Percentiles rank a stretch among this genome's conserved stretches.
phyloP scores from a whole-genome alignment of 1,284 basidiomycete genomes.

The Paramarasmius palmivorus region DNA sequence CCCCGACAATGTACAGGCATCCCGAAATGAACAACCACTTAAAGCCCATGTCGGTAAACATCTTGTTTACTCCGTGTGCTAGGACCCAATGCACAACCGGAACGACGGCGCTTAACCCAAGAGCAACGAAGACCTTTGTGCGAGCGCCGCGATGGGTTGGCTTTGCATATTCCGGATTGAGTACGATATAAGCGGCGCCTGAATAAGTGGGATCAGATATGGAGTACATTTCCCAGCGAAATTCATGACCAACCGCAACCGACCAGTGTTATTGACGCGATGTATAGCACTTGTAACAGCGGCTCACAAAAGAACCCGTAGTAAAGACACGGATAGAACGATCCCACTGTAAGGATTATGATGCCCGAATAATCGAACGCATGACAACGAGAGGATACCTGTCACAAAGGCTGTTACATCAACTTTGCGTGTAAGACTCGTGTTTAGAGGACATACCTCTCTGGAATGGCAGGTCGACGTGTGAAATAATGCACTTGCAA shows the following conservation, averaged over 20 bases:
- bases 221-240: neutral
- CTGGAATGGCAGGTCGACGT: slow-evolving; percentile 75
- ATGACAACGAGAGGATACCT: slow-evolving; percentile 56
- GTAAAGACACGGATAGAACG: slow-evolving; percentile 75
- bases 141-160: slow-evolving; percentile 77
- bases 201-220: slow-evolving; percentile 5
- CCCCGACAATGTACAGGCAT: slow-evolving; percentile 75
- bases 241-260: slow-evolving; percentile 52
- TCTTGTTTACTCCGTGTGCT: slow-evolving; percentile 55
- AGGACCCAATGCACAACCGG: slow-evolving; percentile 71
- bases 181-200: slow-evolving; percentile 77
- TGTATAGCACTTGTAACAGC: slow-evolving; percentile 51
- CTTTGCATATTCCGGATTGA: slow-evolving; percentile 78
- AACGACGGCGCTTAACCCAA: slow-evolving; percentile 74
- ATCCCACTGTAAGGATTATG: slow-evolving; percentile 72
- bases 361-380: slow-evolving; percentile 77
- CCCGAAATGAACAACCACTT: slow-evolving; percentile 69
- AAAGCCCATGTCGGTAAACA: slow-evolving; percentile 67
- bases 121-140: slow-evolving; percentile 77
- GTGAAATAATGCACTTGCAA: slow-evolving; percentile 78
- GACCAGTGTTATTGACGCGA: slow-evolving; percentile 51
- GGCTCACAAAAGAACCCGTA: slow-evolving; percentile 74
- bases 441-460: slow-evolving; percentile 42
- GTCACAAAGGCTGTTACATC: slow-evolving; percentile 9
- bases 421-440: slow-evolving; percentile 18